These are phyloP conservation scores for Trichoderma virens DNA, from an alignment of 495 filamentous ascomycete genomes.

Conservation along the genomic window DNA sequence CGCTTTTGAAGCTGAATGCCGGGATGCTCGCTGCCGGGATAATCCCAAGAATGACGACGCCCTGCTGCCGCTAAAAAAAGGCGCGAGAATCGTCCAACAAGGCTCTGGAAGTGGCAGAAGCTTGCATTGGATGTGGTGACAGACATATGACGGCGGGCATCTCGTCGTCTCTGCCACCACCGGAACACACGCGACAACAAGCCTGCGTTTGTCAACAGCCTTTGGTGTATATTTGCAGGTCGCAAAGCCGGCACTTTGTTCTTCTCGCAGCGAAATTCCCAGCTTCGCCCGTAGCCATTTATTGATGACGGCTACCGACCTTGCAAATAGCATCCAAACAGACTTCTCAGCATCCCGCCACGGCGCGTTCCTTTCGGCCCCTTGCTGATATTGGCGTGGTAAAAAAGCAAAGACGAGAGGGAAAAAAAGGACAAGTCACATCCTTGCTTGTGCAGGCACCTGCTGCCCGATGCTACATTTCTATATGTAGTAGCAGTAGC, in stretches of 20 bases:
- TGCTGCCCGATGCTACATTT: background rate
- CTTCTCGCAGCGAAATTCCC: background rate
- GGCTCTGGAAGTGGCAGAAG: background rate
- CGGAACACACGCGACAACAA: background rate
- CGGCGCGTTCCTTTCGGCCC: conserved; percentile 7
- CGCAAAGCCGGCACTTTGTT: background rate
- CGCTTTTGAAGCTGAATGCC: background rate
- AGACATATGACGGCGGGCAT: background rate
- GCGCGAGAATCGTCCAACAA: background rate
- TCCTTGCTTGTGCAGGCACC: background rate
- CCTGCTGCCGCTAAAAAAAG: background rate
- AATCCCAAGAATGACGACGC: background rate
- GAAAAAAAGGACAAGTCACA: background rate
- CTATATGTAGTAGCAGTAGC: conserved; percentile 1
- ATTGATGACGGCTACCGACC: too few species aligned
- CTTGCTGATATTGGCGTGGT: conserved; percentile 4
- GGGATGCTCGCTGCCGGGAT: background rate
- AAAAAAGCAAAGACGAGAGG: background rate
- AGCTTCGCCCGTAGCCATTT: background rate
- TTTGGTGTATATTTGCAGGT: background rate
- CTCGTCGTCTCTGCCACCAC: background rate
- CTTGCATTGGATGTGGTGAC: conserved; percentile 1
- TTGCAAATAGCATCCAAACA: background rate
- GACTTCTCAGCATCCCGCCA: background rate
- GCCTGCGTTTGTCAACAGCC: background rate